Conservation (phyloP, 495 filamentous ascomycete genomes). For the Hypomontagnella submonticulosa region DNA sequence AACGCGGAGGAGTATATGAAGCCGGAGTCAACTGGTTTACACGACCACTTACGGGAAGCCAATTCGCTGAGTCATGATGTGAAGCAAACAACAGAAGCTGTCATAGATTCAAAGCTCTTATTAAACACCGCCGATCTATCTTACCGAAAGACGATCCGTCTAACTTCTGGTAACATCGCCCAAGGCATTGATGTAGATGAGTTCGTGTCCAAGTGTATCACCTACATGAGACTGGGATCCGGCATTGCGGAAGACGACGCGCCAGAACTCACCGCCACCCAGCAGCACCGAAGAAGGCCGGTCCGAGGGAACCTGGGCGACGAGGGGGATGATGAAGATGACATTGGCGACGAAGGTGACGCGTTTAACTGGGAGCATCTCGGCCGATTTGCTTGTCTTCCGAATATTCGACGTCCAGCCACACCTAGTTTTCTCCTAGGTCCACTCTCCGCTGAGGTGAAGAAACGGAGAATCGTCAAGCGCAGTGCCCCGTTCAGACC, state of each 20-base stretch:
- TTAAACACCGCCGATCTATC: slow-evolving; percentile 81
- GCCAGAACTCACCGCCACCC: slow-evolving; percentile 57
- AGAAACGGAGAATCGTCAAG: slow-evolving; percentile 72
- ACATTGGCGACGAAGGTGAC: slow-evolving; percentile 76
- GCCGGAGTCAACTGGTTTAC: slow-evolving; percentile 68
- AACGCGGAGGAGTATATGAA: slow-evolving; percentile 74
- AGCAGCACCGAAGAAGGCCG: slow-evolving; percentile 54
- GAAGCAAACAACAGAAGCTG: slow-evolving; percentile 93
- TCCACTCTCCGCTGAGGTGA: slow-evolving; percentile 89
- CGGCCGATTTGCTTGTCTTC: slow-evolving; percentile 78
- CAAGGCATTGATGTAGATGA: slow-evolving; percentile 90
- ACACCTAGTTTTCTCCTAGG: slow-evolving; percentile 88
- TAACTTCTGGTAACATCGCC: slow-evolving; percentile 73
- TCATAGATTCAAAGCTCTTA: slow-evolving; percentile 85
- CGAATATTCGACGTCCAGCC: slow-evolving; percentile 75
- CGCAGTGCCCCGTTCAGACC: slow-evolving; percentile 71
- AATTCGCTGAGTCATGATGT: slow-evolving; percentile 74
- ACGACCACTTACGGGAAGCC: slow-evolving; percentile 69
- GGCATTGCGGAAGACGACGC: slow-evolving; percentile 56
- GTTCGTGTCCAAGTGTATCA: slow-evolving; percentile 90
- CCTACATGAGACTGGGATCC: slow-evolving; percentile 78
- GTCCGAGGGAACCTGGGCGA: slow-evolving; percentile 40
- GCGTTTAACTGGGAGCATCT: slow-evolving; percentile 89
- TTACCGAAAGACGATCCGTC: slow-evolving; percentile 74
- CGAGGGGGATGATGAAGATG: slow-evolving; percentile 62